These are phyloP conservation scores for Withania somnifera DNA, from an alignment of 305 asterid genomes.

Conservation along the genomic window DNA sequence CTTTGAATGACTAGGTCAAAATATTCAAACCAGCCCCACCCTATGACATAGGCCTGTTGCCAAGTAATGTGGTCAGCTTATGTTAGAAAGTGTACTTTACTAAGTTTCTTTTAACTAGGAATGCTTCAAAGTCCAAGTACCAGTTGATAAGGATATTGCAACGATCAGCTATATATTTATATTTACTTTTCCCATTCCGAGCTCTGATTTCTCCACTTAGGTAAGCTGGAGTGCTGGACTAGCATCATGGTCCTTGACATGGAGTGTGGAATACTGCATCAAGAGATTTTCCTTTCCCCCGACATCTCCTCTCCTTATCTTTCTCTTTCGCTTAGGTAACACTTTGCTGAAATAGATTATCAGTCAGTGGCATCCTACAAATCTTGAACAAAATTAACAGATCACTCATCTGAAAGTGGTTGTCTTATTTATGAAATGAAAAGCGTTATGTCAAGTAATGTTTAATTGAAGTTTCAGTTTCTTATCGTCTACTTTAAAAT, in stretches of 20 bases:
- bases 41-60: not conserved
- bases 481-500: not conserved
- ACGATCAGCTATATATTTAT: not conserved
- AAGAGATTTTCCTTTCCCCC: not conserved
- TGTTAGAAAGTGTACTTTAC: not conserved
- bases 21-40: not conserved
- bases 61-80: not conserved
- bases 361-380: not conserved
- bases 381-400: not conserved
- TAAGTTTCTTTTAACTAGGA: not conserved
- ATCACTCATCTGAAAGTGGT: not conserved
- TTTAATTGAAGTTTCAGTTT: not conserved
- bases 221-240: not conserved
- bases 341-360: not conserved
- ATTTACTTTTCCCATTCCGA: not conserved
- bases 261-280: not conserved
- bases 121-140: not conserved
- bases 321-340: not conserved
- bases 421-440: not conserved
- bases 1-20: not conserved
- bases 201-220: not conserved
- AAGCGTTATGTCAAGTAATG: not conserved
- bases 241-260: not conserved
- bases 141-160: not conserved
- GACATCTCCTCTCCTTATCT: not conserved